Evolutionary conservation across 2,329 filamentous ascomycete species (phyloP).

Genomic region (Penicillium sp.): DNA sequence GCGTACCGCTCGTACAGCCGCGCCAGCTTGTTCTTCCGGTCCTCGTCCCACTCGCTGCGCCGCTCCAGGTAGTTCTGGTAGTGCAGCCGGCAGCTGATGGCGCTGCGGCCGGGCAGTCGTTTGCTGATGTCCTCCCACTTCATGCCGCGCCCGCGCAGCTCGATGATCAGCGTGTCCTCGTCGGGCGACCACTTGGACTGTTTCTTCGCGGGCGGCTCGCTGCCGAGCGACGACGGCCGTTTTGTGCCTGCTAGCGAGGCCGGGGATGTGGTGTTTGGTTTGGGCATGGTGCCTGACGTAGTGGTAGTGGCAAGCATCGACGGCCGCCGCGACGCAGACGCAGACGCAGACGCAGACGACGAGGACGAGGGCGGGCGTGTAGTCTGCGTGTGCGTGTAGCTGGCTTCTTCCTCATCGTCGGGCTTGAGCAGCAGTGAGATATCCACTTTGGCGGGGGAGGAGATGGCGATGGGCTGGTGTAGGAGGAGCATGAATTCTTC

Average conservation of each 20-base stretch:
- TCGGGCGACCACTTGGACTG: constrained; percentile 96
- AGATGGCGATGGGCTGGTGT: constrained; percentile 34
- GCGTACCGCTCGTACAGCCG: constrained; percentile 88
- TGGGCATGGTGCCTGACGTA: neutral
- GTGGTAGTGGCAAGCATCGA: constrained; percentile 16
- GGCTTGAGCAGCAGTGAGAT: constrained; percentile 84
- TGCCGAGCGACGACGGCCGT: constrained; percentile 42
- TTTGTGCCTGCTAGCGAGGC: constrained; percentile 30
- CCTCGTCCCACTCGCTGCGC: constrained; percentile 92
- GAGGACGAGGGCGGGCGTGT: constrained; percentile 28
- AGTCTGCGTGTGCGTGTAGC: neutral
- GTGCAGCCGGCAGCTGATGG: constrained; percentile 89
- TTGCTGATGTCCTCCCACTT: constrained; percentile 99
- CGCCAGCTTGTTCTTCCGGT: constrained; percentile 94
- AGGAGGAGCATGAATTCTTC: constrained; percentile 38
- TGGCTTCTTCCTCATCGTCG: constrained; percentile 37
- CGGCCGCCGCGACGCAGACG: constrained; percentile 5
- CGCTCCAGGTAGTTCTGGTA: constrained; percentile 97
- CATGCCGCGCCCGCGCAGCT: constrained; percentile 84
- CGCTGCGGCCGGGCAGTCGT: constrained; percentile 80
- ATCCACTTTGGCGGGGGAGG: constrained; percentile 73
- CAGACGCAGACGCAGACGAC: constrained; percentile 10
- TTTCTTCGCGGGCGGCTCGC: constrained; percentile 74
- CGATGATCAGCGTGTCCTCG: constrained; percentile 90
- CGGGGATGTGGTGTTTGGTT: constrained; percentile 21